Conservation (phyloP, 257 asterid genomes). For the Petrea volubilis region DNA sequence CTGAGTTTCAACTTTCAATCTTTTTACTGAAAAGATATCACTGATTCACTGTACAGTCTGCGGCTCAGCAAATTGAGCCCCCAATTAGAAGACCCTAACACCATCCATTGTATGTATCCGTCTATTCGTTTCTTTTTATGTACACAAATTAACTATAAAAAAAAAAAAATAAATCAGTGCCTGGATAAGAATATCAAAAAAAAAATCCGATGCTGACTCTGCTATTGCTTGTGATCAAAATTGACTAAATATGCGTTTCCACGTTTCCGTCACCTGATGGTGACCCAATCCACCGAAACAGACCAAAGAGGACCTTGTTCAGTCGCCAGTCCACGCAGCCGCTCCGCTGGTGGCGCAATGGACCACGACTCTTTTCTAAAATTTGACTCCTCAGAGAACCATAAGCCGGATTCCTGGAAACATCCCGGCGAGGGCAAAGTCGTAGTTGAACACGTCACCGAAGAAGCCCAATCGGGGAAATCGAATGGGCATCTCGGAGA, state of each 20-base stretch:
- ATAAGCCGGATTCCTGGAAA: conserved; percentile 1
- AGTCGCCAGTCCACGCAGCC: conserved; percentile 39
- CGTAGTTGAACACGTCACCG: conserved; percentile 38
- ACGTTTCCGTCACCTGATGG: conserved; percentile 59
- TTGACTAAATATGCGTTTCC: conserved; percentile 1
- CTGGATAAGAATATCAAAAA: conserved; percentile 11
- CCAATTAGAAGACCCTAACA: too few relatives aligned
- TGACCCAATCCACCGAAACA: conserved; percentile 63
- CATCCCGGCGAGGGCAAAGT: conserved; percentile 42
- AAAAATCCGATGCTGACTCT: conserved; percentile 20
- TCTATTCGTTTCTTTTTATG: not conserved
- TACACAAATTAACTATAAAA: not conserved
- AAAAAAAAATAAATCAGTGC: not conserved
- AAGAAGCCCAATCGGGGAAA: conserved; percentile 62
- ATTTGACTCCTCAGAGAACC: conserved; percentile 23
- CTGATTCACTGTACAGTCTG: too few relatives aligned
- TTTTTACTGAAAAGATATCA: too few relatives aligned
- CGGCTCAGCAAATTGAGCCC: too few relatives aligned
- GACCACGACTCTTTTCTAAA: conserved; percentile 20
- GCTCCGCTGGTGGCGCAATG: conserved; percentile 38
- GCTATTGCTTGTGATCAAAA: not conserved
- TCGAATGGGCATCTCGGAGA: conserved; percentile 85
- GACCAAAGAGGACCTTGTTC: conserved; percentile 49
- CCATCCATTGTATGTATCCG: not conserved
- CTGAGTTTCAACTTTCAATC: too few relatives aligned